phyloP scores from a whole-genome alignment of 805 yeast species.

The Yarrowia deformans region DNA sequence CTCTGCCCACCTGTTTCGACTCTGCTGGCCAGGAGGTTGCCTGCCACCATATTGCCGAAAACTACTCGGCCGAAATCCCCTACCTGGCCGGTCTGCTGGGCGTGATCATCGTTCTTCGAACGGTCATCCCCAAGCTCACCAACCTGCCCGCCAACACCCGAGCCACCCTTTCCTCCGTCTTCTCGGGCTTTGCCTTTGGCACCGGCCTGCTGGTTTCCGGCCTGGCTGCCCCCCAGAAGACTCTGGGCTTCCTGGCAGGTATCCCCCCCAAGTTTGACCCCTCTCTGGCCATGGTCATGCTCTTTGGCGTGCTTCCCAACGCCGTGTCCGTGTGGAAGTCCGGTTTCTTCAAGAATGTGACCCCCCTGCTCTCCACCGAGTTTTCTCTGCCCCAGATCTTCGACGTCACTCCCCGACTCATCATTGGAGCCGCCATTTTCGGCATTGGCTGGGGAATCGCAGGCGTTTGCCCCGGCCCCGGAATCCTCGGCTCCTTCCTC shows the following conservation, averaged over 20 bases:
- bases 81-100: slow-evolving; percentile 38
- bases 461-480: slow-evolving; percentile 66
- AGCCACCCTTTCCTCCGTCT: slow-evolving; percentile 42
- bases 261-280: slow-evolving; percentile 56
- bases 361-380: slow-evolving; percentile 19
- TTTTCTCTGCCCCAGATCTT: slow-evolving; percentile 45
- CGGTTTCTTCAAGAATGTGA: slow-evolving; percentile 36
- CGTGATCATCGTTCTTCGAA: slow-evolving; percentile 40
- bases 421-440: slow-evolving; percentile 56
- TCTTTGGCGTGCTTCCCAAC: slow-evolving; percentile 58
- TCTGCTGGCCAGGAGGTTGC: slow-evolving; percentile 35
- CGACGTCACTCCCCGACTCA: slow-evolving; percentile 48
- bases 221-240: slow-evolving; percentile 56
- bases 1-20: slow-evolving; percentile 42
- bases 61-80: slow-evolving; percentile 41
- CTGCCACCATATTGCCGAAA: slow-evolving; percentile 40
- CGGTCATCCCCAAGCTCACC: slow-evolving; percentile 38
- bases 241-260: slow-evolving; percentile 56
- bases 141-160: slow-evolving; percentile 8
- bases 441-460: slow-evolving; percentile 63
- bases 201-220: slow-evolving; percentile 59
- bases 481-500: slow-evolving; percentile 49
- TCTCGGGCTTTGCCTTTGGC: slow-evolving; percentile 54
- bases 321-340: slow-evolving; percentile 47
- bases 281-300: slow-evolving; percentile 55